These are phyloP conservation scores for Aegilops sharonensis DNA, from an alignment of 176 grass and related monocot genomes.

Conservation along the genomic window DNA sequence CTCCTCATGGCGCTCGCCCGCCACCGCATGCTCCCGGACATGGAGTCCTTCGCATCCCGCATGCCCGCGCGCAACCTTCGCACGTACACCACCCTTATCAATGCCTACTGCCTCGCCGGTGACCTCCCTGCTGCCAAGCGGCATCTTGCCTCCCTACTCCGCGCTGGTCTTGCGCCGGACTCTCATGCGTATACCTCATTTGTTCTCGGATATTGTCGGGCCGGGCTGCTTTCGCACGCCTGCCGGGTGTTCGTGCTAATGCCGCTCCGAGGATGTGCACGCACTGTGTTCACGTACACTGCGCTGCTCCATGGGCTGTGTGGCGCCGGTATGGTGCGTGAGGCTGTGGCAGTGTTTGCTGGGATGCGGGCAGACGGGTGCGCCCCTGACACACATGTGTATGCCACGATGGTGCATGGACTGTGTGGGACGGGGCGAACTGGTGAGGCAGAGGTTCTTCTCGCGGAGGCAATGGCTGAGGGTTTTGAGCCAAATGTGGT, in stretches of 20 bases:
- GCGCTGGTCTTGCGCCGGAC: slow-evolving; percentile 52
- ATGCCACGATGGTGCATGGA: slow-evolving; percentile 69
- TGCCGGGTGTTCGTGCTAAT: slow-evolving; percentile 82
- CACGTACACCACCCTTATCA: slow-evolving; percentile 82
- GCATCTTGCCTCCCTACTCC: slow-evolving; percentile 59
- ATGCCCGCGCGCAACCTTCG: slow-evolving; percentile 61
- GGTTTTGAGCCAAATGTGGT: slow-evolving; percentile 68
- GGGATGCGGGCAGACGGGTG: slow-evolving; percentile 52
- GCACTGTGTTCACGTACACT: slow-evolving; percentile 65
- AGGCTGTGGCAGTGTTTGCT: slow-evolving; percentile 50
- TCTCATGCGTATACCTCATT: slow-evolving; percentile 79
- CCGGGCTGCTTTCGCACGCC: slow-evolving; percentile 51
- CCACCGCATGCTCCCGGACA: slow-evolving; percentile 57
- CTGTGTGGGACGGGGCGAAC: slow-evolving; percentile 57
- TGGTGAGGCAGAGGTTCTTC: slow-evolving; percentile 59
- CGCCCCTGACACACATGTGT: slow-evolving; percentile 53
- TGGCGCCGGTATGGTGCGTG: slow-evolving; percentile 44
- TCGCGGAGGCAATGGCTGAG: slow-evolving; percentile 39
- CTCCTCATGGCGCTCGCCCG: slow-evolving; percentile 70
- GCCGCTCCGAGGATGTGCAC: slow-evolving; percentile 63
- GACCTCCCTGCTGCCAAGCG: slow-evolving; percentile 61
- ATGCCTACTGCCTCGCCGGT: slow-evolving; percentile 74
- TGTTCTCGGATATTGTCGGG: slow-evolving; percentile 59
- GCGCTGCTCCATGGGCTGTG: slow-evolving; percentile 69
- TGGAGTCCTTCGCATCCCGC: slow-evolving; percentile 58